phyloP scores from a whole-genome alignment of 1,139 yeast genomes.

The Wickerhamomyces sp. region DNA sequence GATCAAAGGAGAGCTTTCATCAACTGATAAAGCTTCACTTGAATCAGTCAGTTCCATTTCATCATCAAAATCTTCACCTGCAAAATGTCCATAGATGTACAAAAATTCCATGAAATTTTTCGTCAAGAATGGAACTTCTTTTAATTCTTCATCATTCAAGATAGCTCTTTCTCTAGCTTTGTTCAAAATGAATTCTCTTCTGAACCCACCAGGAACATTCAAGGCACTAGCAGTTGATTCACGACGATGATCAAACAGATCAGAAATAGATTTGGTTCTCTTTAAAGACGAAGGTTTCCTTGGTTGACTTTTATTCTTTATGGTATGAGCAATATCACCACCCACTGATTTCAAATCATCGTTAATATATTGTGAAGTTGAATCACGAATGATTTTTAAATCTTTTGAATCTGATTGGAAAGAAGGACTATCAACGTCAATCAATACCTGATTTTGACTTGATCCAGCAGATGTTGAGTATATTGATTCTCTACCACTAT shows the following conservation, averaged over 20 bases:
- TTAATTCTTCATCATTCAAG: constrained; percentile 26
- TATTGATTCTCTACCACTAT: neutral
- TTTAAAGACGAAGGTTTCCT: constrained; percentile 23
- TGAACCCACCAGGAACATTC: constrained; percentile 76
- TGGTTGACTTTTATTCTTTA: constrained; percentile 23
- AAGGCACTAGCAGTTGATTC: constrained; percentile 62
- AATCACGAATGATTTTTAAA: constrained; percentile 23
- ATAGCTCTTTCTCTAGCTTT: constrained; percentile 27
- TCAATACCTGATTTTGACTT: constrained; percentile 18
- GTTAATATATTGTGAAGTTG: constrained; percentile 23
- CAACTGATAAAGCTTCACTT: constrained; percentile 26
- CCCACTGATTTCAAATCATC: constrained; percentile 39
- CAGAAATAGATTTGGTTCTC: constrained; percentile 26
- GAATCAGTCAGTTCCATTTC: constrained; percentile 48
- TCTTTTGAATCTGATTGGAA: constrained; percentile 22
- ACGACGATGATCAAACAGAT: constrained; percentile 34
- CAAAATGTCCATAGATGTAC: constrained; percentile 76
- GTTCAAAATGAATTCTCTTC: constrained; percentile 57
- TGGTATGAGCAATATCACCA: constrained; percentile 59
- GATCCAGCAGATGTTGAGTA: constrained; percentile 3
- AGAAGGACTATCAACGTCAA: constrained; percentile 30
- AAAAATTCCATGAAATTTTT: constrained; percentile 69
- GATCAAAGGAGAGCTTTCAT: constrained; percentile 46
- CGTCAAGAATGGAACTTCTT: constrained; percentile 46
- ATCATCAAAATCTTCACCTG: constrained; percentile 76